Conservation (phyloP, 2,329 filamentous ascomycete genomes). For the Colletotrichum tamarilloi region DNA sequence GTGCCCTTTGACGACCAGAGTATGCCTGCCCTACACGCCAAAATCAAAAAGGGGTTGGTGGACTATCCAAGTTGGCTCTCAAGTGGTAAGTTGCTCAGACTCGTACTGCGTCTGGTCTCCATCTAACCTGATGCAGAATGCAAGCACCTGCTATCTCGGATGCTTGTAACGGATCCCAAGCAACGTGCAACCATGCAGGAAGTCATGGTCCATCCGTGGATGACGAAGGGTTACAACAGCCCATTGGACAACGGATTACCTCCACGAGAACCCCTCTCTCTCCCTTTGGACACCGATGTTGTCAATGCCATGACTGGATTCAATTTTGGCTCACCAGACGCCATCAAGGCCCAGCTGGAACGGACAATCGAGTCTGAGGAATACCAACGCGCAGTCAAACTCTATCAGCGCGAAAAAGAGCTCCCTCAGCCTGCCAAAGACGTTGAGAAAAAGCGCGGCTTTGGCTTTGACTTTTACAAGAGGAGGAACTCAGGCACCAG, state of each 20-base stretch:
- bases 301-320: slow-evolving; percentile 97
- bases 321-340: slow-evolving; percentile 90
- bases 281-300: slow-evolving; percentile 85
- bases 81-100: slow-evolving; percentile 70
- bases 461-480: slow-evolving; percentile 97
- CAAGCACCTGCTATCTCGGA: slow-evolving; percentile 89
- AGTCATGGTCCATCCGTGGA: slow-evolving; percentile 96
- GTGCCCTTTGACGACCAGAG: slow-evolving; percentile 99
- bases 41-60: slow-evolving; percentile 97
- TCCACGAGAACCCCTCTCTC: slow-evolving; percentile 81
- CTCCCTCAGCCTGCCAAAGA: slow-evolving; percentile 67
- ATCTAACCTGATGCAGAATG: slow-evolving; percentile 76
- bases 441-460: slow-evolving; percentile 86
- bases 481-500: slow-evolving; percentile 89
- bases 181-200: slow-evolving; percentile 88
- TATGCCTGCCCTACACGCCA: slow-evolving; percentile 97
- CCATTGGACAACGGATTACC: slow-evolving; percentile 93
- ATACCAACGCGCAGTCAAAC: slow-evolving; percentile 85
- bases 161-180: slow-evolving; percentile 94
- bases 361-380: slow-evolving; percentile 93
- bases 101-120: neutral
- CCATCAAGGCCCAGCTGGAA: slow-evolving; percentile 83
- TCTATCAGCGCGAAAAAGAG: slow-evolving; percentile 75
- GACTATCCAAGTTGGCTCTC: slow-evolving; percentile 97
- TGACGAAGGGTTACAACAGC: slow-evolving; percentile 88